These are phyloP conservation scores for Suillus cothurnatus DNA, from an alignment of 768 basidiomycete species.

Conservation along the genomic window DNA sequence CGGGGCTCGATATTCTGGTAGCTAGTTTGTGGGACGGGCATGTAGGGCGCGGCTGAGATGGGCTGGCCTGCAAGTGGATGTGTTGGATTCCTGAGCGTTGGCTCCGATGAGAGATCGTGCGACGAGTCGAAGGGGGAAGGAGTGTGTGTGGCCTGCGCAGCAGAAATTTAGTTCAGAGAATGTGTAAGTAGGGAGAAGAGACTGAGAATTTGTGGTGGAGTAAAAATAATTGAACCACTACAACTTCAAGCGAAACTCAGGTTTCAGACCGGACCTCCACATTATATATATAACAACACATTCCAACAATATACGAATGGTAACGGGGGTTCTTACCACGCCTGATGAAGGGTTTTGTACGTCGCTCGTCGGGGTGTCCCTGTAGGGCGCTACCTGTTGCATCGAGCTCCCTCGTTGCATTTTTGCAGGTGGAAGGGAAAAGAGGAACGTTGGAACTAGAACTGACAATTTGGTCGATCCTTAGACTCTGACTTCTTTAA, in stretches of 20 bases:
- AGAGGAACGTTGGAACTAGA: not conserved
- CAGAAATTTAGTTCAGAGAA: slow-evolving; percentile 17
- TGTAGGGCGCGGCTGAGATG: slow-evolving; percentile 23
- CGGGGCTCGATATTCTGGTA: slow-evolving; percentile 37
- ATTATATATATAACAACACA: slow-evolving; percentile 3
- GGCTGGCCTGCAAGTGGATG: slow-evolving; percentile 22
- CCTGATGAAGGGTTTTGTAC: slow-evolving; percentile 29
- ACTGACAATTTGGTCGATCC: not conserved
- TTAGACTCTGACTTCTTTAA: not conserved
- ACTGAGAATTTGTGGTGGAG: not conserved
- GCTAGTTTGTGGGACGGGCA: slow-evolving; percentile 17
- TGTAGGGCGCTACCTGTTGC: slow-evolving; percentile 27
- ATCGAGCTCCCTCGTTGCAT: slow-evolving; percentile 21
- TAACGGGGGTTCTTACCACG: slow-evolving; percentile 16
- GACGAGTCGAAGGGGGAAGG: slow-evolving; percentile 31
- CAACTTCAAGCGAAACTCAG: not conserved
- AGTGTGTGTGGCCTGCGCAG: slow-evolving; percentile 41
- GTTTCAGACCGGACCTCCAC: slow-evolving; percentile 1
- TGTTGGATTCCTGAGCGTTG: slow-evolving; percentile 25
- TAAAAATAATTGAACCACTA: not conserved
- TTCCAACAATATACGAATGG: not conserved
- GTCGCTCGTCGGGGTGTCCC: slow-evolving; percentile 22
- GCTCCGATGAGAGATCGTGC: slow-evolving; percentile 21
- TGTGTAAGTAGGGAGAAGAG: not conserved
- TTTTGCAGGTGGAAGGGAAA: not conserved